phyloP scores from a whole-genome alignment of 139 green algal species.

The Picocystis salinarum region DNA sequence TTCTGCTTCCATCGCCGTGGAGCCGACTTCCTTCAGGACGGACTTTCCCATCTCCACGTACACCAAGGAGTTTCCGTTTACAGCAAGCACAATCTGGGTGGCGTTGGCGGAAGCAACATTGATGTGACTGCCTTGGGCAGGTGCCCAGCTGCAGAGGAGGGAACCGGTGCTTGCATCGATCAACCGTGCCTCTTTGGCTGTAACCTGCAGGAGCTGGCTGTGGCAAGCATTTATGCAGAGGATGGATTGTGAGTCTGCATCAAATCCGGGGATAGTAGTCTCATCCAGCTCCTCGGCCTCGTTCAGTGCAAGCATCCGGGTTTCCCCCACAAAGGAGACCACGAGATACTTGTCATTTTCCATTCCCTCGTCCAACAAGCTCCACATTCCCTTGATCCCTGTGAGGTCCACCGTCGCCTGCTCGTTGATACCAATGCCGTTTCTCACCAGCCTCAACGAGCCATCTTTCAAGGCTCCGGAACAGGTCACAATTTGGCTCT shows the following conservation, averaged over 20 bases:
- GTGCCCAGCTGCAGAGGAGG: background rate
- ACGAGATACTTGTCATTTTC: conserved; percentile 67
- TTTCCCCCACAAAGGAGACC: conserved; percentile 80
- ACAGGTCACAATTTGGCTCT: conserved; percentile 87
- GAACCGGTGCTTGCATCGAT: conserved; percentile 12
- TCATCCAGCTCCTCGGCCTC: conserved; percentile 65
- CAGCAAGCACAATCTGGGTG: conserved; percentile 48
- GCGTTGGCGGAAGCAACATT: conserved; percentile 53
- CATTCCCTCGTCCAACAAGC: conserved; percentile 22
- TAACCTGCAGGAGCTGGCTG: conserved; percentile 73
- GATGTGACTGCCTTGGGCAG: conserved; percentile 14
- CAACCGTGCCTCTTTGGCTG: conserved; percentile 23
- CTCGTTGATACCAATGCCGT: conserved; percentile 92
- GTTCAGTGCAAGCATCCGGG: conserved; percentile 65
- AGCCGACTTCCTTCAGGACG: conserved; percentile 23
- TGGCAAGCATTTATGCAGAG: conserved; percentile 53
- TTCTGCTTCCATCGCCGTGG: conserved; percentile 41
- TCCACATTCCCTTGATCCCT: conserved; percentile 77
- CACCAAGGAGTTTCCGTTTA: conserved; percentile 39
- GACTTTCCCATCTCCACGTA: conserved; percentile 40
- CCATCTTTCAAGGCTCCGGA: conserved; percentile 13
- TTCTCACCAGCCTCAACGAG: conserved; percentile 49
- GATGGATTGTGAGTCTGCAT: conserved; percentile 54
- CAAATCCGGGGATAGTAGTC: conserved; percentile 60
- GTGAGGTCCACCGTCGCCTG: conserved; percentile 55